phyloP scores from a whole-genome alignment of 805 yeast genomes.

The Pichia sporocuriosa region DNA sequence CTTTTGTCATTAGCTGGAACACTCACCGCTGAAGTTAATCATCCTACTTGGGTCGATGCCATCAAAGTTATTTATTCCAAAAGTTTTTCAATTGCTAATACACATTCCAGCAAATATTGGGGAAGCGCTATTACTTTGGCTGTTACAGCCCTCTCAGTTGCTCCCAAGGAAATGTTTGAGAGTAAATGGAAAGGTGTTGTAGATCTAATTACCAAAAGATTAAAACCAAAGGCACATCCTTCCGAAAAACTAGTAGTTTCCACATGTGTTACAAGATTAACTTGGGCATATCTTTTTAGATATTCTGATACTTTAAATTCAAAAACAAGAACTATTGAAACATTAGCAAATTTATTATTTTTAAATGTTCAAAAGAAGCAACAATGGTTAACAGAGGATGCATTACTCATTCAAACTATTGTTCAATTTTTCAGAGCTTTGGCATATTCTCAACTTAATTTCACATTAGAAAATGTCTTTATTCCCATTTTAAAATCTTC shows the following conservation, averaged over 20 bases:
- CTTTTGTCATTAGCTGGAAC: slow-evolving; percentile 77
- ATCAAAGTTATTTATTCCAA: slow-evolving; percentile 52
- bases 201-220: slow-evolving; percentile 52
- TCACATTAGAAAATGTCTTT: slow-evolving; percentile 70
- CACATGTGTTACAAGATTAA: slow-evolving; percentile 60
- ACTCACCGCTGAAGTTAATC: slow-evolving; percentile 90
- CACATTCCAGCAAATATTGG: slow-evolving; percentile 49
- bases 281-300: slow-evolving; percentile 87
- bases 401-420: slow-evolving; percentile 53
- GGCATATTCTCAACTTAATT: slow-evolving; percentile 74
- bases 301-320: slow-evolving; percentile 84
- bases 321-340: slow-evolving; percentile 72
- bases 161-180: slow-evolving; percentile 70
- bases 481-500: slow-evolving; percentile 60
- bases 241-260: slow-evolving; percentile 49
- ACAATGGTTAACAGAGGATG: slow-evolving; percentile 69
- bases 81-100: slow-evolving; percentile 38
- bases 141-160: slow-evolving; percentile 69
- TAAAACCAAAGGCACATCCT: slow-evolving; percentile 53
- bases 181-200: slow-evolving; percentile 64
- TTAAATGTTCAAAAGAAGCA: slow-evolving; percentile 49
- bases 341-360: slow-evolving; percentile 51
- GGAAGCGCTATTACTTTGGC: slow-evolving; percentile 57
- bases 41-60: slow-evolving; percentile 91
- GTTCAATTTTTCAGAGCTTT: slow-evolving; percentile 70